These are phyloP conservation scores for Knoxdaviesia proteae DNA, from an alignment of 2,329 filamentous ascomycete species.

Conservation along the genomic window DNA sequence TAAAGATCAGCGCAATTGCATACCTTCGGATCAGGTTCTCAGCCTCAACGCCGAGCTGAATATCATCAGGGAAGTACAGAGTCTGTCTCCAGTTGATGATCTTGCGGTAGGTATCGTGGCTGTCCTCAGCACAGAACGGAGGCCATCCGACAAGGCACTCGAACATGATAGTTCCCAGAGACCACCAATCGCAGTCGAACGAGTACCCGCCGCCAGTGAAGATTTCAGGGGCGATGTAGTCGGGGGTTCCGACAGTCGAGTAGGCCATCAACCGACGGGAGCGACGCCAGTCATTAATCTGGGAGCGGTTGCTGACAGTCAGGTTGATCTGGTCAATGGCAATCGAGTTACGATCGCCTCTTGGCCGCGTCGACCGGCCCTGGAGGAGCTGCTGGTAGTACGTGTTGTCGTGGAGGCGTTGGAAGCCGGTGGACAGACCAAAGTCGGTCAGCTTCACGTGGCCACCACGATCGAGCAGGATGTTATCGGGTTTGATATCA, in stretches of 20 bases:
- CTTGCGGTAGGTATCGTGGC: constrained; percentile 95
- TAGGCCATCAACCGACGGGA: constrained; percentile 67
- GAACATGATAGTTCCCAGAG: constrained; percentile 67
- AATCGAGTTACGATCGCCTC: constrained; percentile 68
- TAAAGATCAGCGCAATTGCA: constrained; percentile 10
- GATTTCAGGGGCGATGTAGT: constrained; percentile 70
- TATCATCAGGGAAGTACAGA: constrained; percentile 89
- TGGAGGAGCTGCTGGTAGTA: constrained; percentile 61
- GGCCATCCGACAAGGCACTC: constrained; percentile 70
- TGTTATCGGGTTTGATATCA: constrained; percentile 72
- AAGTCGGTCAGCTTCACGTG: constrained; percentile 71
- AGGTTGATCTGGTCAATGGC: constrained; percentile 95
- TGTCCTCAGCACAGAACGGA: constrained; percentile 82
- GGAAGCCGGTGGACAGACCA: constrained; percentile 59
- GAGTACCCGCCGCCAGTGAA: constrained; percentile 52
- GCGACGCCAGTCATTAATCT: constrained; percentile 73
- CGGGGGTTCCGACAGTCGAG: constrained; percentile 91
- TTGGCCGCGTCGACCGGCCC: constrained; percentile 21
- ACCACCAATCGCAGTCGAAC: constrained; percentile 69
- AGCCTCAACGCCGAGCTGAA: constrained; percentile 68
- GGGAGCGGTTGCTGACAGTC: constrained; percentile 89
- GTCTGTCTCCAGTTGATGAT: constrained; percentile 97
- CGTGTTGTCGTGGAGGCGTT: constrained; percentile 56
- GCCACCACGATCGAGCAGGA: constrained; percentile 53
- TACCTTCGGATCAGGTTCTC: constrained; percentile 86